Percentiles rank a stretch among this genome's conserved stretches.
These are phyloP conservation scores for Xylaria sp. DNA, from an alignment of 2,329 filamentous ascomycete species.

Conservation along the genomic window DNA sequence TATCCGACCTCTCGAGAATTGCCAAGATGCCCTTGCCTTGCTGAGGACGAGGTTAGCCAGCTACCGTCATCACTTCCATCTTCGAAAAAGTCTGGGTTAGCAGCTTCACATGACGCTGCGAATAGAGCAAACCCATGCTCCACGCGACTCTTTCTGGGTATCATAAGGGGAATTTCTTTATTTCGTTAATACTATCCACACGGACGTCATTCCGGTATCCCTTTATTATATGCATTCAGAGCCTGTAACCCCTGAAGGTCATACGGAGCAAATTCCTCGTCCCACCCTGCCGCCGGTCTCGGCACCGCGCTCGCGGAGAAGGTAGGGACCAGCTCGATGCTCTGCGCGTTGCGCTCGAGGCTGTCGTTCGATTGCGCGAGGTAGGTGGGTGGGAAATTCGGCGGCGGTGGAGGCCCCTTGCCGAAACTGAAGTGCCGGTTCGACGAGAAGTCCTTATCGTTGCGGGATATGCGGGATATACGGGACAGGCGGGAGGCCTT, in stretches of 20 bases:
- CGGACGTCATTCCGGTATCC: slow-evolving; percentile 11
- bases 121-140: background rate
- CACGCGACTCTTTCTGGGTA: background rate
- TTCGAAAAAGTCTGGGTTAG: background rate
- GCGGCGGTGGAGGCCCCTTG: slow-evolving; percentile 6
- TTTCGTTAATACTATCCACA: background rate
- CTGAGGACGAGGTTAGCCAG: background rate
- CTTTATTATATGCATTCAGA: slow-evolving; percentile 19
- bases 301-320: slow-evolving; percentile 24
- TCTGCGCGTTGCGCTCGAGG: slow-evolving; percentile 8
- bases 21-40: background rate
- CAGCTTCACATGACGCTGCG: background rate
- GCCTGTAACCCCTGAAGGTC: slow-evolving; percentile 31
- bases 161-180: background rate
- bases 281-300: slow-evolving; percentile 5
- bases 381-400: slow-evolving; percentile 11
- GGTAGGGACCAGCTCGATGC: slow-evolving; percentile 10
- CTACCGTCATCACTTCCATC: background rate
- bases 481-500: slow-evolving; percentile 9
- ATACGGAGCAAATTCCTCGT: slow-evolving; percentile 25
- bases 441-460: slow-evolving; percentile 21
- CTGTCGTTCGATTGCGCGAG: slow-evolving; percentile 13
- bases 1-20: background rate
- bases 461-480: slow-evolving; percentile 11
- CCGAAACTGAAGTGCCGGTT: slow-evolving; percentile 13